A percentile compares a stretch with the other conserved stretches of the same genome.
Evolutionary conservation across 805 yeast genomes (phyloP).

Genomic region (Pichia phayaonensis): DNA sequence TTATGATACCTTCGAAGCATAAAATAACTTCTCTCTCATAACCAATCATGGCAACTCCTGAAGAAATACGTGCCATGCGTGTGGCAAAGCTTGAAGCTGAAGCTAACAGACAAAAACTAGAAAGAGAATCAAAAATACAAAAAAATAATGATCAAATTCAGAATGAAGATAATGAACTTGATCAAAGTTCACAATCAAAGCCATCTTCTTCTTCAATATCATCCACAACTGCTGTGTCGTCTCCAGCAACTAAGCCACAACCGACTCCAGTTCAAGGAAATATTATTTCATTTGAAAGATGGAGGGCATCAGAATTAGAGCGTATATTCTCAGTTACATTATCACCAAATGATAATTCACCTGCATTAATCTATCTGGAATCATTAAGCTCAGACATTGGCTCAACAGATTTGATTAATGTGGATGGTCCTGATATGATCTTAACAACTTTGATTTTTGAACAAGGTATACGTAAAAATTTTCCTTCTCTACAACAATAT

Average conservation of each 20-base stretch:
- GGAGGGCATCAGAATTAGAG: constrained; percentile 35
- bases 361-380: constrained; percentile 15
- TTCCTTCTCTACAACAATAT: constrained; percentile 36
- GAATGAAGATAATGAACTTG: background rate
- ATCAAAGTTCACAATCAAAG: background rate
- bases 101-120: constrained; percentile 3
- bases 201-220: background rate
- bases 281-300: constrained; percentile 26
- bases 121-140: background rate
- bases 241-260: background rate
- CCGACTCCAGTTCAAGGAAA: background rate
- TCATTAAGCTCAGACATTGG: constrained; percentile 20
- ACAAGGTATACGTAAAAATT: constrained; percentile 33
- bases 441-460: constrained; percentile 53
- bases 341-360: constrained; percentile 19
- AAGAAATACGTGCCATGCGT: constrained; percentile 35
- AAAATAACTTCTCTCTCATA: background rate
- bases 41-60: constrained; percentile 5
- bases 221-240: background rate
- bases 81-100: constrained; percentile 38
- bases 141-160: background rate
- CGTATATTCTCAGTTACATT: constrained; percentile 31
- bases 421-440: constrained; percentile 39
- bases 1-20: too few species aligned
- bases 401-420: constrained; percentile 15